phyloP scores from a whole-genome alignment of 23 red algal genomes.

The Chondrus crispus region DNA sequence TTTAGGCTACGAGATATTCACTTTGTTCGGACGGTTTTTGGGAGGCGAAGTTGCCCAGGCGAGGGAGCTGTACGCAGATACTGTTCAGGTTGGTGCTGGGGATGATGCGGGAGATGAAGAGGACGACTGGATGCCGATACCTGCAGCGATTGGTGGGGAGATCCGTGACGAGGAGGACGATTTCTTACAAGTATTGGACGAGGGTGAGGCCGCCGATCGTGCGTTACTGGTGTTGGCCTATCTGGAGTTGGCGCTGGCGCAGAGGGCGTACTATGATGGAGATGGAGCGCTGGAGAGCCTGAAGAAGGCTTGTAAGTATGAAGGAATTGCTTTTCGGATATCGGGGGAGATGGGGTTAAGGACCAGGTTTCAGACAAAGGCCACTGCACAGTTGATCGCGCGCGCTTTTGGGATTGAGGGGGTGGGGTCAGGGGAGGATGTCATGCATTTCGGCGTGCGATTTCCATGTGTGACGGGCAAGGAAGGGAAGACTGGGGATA shows the following conservation, averaged over 20 bases:
- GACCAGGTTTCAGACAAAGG: conserved; percentile 75
- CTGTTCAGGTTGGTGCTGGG: neutral
- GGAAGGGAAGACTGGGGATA: neutral
- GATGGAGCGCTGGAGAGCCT: conserved; percentile 43
- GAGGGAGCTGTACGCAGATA: neutral
- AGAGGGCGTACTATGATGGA: conserved; percentile 41
- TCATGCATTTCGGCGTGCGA: neutral
- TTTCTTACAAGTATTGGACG: neutral
- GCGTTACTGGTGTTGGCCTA: conserved; percentile 10
- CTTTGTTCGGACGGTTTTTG: conserved; percentile 34
- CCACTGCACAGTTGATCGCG: conserved; percentile 69
- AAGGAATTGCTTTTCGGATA: conserved; percentile 19
- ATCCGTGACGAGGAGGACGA: conserved; percentile 37
- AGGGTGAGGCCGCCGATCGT: neutral
- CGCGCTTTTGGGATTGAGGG: conserved; percentile 19
- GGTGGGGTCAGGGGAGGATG: neutral
- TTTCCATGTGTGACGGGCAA: neutral
- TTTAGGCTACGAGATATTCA: conserved; percentile 7
- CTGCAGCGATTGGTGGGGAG: neutral
- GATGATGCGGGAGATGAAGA: neutral
- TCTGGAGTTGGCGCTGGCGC: conserved; percentile 37
- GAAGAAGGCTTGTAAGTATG: neutral
- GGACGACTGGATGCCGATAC: neutral
- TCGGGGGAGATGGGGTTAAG: conserved; percentile 70
- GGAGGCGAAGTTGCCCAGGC: conserved; percentile 28